Base-by-base conservation (phyloP, 2,329 filamentous ascomycete species). In the Ophiocordyceps camponoti-rufipedis region DNA sequence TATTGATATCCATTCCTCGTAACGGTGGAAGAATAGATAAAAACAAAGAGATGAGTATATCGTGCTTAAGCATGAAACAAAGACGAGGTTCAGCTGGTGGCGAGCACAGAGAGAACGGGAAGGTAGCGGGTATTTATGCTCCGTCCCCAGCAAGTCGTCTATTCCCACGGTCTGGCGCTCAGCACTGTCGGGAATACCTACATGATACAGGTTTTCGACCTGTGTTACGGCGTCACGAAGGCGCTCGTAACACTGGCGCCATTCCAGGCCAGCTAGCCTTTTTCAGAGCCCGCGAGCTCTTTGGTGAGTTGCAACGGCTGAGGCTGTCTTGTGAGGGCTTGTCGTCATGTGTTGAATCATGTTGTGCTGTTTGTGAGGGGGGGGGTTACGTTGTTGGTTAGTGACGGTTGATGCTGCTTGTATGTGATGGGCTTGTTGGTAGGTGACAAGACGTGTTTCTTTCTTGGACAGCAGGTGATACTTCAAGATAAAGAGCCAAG, bases 161-260 rank as follows among this genome's bases (percentile, higher is more conserved):
- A 13, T 42, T 28, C 28, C 9, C 28, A n/a, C 23, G 23, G 23
- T 5, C 9, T 11, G 14, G 23, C 29, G 41, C 23, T 42, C 41
- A 29, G 41, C 41, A 29, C 23, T 4, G 28, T 28, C 23, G 23
- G 41, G 28, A 28, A 42, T 42, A 29, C 41, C 28, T 42, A 42
- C 41, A 42, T 28, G 16, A 42, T 42, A 42, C 41, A 42, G 41
- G 28, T 42, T 42, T 23, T 42, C n/a, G 23, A 42, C 28, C 28
- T 42, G 41, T 42, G 41, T 42, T 31, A 42, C 41, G 18, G 41
- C 41, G 28, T 42, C 41, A 42, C 28, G 41, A 31, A 42, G 41
- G 28, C 41, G 41, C n/a, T 32, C 41, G 41, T 42, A 19, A 42
- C 41, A 42, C 41, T 32, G 41, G n/a, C 28, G 28, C 9, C 16